Base-by-base conservation (phyloP, 257 asterid genomes). In the Penstemon barbatus region DNA sequence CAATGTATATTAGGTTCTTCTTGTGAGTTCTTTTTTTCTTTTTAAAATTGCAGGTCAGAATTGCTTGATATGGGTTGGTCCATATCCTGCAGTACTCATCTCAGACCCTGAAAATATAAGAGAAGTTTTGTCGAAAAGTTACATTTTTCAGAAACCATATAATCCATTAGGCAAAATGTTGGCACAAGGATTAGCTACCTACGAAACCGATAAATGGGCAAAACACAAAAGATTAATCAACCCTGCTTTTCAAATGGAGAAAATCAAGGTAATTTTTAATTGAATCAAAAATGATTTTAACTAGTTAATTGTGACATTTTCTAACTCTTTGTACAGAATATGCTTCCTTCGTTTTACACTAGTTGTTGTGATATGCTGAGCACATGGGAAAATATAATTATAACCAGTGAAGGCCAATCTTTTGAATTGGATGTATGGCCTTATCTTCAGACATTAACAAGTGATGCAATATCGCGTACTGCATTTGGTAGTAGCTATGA, bases 401-500 rank as follows among this genome's bases (percentile, higher is more conserved):
- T 53, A 5, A 36, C 66, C 1, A 53, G 71, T 3, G 75, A 68
- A 18, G 84, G 77, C 2, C 33, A 25, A 7, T 76, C 79, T 0
- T 39, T n/a, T 8, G 96, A 86, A 43, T 4, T 86, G 57, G 91
- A 89, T 12, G 85, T 89, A 48, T 81, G 80, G 84, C 87, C 91
- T 60, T 57, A 73, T 77, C 76, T 89, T 50, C 76, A 83, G 70
- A 71, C 78, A n/a, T 25, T 86, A 38, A 80, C 96, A 0, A 58
- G 88, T 1, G 86, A 88, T 63, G 92, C 82, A 2, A 81, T 88
- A 63, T 86, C 92, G 0, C 80, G 88, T 9, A 77, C 88, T n/a
- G 87, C 93, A 0, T 86, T 86, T 75, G 93, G 91, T 1, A 82
- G 84, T 57, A 86, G 69, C 76, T 86, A 83, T 52, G 83, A 79